These are phyloP conservation scores for Phytopythium montanum DNA, from an alignment of 352 stramenopile species.

Conservation along the genomic window DNA sequence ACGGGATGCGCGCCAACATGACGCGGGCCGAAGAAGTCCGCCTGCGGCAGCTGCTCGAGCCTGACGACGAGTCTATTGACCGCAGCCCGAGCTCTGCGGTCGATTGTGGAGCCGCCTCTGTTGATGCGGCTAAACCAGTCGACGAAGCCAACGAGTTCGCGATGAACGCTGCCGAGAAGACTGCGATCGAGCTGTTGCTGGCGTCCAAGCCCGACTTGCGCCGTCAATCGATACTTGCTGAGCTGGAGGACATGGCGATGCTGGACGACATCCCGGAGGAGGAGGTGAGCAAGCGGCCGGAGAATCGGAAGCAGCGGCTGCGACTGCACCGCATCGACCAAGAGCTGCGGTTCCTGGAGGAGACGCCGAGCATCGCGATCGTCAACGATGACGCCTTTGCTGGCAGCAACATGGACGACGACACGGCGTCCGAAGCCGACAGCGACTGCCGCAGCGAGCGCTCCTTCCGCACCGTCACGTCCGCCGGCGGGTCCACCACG, in stretches of 20 bases:
- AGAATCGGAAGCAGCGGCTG: constrained; percentile 1
- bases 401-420: constrained; percentile 17
- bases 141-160: constrained; percentile 32
- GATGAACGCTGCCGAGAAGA: constrained; percentile 31
- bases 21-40: constrained; percentile 52
- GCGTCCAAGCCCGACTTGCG: constrained; percentile 22
- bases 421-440: constrained; percentile 10
- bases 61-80: constrained; percentile 2
- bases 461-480: constrained; percentile 40
- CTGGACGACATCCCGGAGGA: constrained; percentile 43
- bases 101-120: neutral
- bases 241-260: constrained; percentile 21
- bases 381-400: constrained; percentile 33
- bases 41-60: constrained; percentile 31
- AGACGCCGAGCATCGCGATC: constrained; percentile 42
- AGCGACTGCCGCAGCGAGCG: constrained; percentile 36
- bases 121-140: neutral
- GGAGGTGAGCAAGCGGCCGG: constrained; percentile 29
- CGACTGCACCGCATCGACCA: constrained; percentile 50
- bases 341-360: constrained; percentile 49
- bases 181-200: constrained; percentile 48
- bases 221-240: constrained; percentile 29
- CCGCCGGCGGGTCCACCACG: constrained; percentile 7
- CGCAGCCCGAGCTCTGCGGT: neutral
- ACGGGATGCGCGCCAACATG: constrained; percentile 49